These are phyloP conservation scores for Flaveria robusta DNA, from an alignment of 129 eudicot species.

Conservation along the genomic window DNA sequence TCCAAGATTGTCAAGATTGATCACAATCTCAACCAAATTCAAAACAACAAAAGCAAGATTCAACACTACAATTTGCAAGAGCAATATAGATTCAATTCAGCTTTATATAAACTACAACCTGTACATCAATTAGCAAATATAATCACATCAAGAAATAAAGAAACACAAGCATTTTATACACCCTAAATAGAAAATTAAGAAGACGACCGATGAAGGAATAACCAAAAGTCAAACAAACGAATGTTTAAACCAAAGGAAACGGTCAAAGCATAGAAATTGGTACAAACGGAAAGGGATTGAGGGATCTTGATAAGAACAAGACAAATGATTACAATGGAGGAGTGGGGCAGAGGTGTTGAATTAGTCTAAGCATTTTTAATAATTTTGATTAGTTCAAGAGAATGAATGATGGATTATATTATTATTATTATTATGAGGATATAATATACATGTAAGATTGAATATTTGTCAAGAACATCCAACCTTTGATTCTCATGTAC, in stretches of 20 bases:
- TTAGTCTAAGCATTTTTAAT: not conserved
- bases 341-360: constrained; percentile 35
- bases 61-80: no score
- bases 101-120: no score
- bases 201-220: not conserved
- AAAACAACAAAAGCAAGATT: no score
- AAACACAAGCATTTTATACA: constrained; percentile 22
- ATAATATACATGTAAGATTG: not conserved
- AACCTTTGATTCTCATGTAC: not conserved
- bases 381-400: constrained; percentile 7
- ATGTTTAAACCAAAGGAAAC: not conserved
- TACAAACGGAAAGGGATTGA: constrained; percentile 12
- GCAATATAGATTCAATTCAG: no score
- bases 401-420: not conserved
- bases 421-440: no score
- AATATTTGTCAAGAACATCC: constrained; percentile 2
- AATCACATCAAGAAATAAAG: constrained; percentile 1
- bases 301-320: constrained; percentile 24
- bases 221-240: constrained; percentile 17
- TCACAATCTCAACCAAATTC: constrained; percentile 27
- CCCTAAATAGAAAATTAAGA: not conserved
- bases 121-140: not conserved
- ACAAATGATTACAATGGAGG: constrained; percentile 16
- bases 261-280: constrained; percentile 26
- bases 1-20: constrained; percentile 16